Base-by-base conservation (phyloP, 176 grass and related monocot species). In the Triticum dicoccoides region DNA sequence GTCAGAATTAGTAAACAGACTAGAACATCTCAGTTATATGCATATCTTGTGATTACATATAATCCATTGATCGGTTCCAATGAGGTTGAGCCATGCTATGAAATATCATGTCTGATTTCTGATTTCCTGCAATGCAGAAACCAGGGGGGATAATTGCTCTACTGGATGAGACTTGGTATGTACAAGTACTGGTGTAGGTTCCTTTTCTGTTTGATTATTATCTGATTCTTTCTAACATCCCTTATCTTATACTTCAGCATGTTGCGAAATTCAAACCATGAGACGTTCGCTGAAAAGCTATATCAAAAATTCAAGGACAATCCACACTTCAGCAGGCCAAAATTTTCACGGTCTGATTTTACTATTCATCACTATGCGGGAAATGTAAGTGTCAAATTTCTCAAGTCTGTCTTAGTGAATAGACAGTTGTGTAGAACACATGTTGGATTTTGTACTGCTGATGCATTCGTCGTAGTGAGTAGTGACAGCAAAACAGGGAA, bases 111-210 rank as follows among this genome's bases (percentile, higher is more conserved):
- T 85, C 29, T 73, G 51, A 82, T 39, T 77, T 83, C 35, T 84
- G 5, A 86, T 87, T 81, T 88, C 44, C 54, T 88, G 58, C 27
- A 38, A 86, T 88, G 42, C 93, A 98, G 96, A 98, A 96, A 98
- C 93, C 96, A 62, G 93, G 96, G 69, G 96, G 96, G 79, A 96
- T 98, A 75, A 95, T 98, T 89, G 39, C 96, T 92, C 85, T 98
- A 30, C 91, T 98, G 21, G 96, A 98, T 85, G 96, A 98, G 85
- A 95, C 93, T 90, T 98, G 96, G 96, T 98, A 94, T 80, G 76
- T 58, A 62, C 42, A 83, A 67, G 66, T 59, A 44, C 82, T 86
- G 38, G 1, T 89, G 65, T 56, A 9, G 20, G 59, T 82, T 73
- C 44, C 6, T 83, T 78, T 85, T 81, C 58, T 52, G 17, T 71